These are phyloP conservation scores for Erodium trifolium DNA, from an alignment of 441 rosid species.

Conservation along the genomic window DNA sequence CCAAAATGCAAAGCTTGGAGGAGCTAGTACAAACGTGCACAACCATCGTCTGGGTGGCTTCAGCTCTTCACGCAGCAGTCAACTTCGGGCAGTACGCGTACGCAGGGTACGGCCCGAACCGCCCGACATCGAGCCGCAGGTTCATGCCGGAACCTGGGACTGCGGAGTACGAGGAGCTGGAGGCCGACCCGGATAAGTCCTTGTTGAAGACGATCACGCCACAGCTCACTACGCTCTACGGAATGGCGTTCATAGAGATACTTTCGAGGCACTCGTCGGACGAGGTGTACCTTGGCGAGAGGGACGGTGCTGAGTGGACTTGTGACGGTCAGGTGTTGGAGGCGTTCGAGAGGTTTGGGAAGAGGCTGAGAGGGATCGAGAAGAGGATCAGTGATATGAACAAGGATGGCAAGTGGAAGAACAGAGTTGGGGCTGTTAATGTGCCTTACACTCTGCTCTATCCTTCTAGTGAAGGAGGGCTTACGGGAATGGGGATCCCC, in stretches of 20 bases:
- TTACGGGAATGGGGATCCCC: conserved; percentile 80
- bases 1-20: conserved; percentile 29
- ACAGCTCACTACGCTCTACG: conserved; percentile 34
- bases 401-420: conserved; percentile 45
- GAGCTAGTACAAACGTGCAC: conserved; percentile 38
- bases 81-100: conserved; percentile 31
- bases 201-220: conserved; percentile 43
- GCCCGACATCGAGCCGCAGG: conserved; percentile 39
- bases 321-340: conserved; percentile 33
- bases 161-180: conserved; percentile 27
- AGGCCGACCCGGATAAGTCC: conserved; percentile 41
- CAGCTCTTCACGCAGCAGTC: conserved; percentile 45
- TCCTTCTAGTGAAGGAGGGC: conserved; percentile 59
- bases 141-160: conserved; percentile 28
- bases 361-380: conserved; percentile 46
- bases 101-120: conserved; percentile 46
- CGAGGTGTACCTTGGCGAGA: conserved; percentile 49
- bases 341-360: conserved; percentile 42
- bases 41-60: conserved; percentile 52
- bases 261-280: conserved; percentile 45
- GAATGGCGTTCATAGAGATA: conserved; percentile 39
- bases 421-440: conserved; percentile 66
- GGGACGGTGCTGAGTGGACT: conserved; percentile 33
- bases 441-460: conserved; percentile 22
- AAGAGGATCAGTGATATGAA: conserved; percentile 43